Evolutionary conservation across 345 rosid genomes (phyloP).

Genomic region (Gossypium australe): DNA sequence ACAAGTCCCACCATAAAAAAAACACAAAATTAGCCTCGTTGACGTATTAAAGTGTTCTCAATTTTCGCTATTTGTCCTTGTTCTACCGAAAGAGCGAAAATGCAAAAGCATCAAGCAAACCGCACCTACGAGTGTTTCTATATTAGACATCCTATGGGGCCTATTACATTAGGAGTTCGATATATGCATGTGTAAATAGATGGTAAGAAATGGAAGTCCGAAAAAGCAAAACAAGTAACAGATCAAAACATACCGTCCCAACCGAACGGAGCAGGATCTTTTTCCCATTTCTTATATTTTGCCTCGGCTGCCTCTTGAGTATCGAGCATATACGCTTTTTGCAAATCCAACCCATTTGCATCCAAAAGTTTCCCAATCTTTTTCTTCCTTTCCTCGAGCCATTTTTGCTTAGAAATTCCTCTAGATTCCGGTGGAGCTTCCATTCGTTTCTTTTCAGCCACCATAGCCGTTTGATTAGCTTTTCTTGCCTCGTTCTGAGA

Average conservation of each 20-base stretch:
- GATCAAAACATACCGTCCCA: slow-evolving; percentile 72
- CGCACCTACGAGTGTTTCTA: background rate
- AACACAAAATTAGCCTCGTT: slow-evolving; percentile 12
- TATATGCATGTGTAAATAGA: background rate
- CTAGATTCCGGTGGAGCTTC: slow-evolving; percentile 79
- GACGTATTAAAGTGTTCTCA: background rate
- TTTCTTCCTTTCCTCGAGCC: slow-evolving; percentile 85
- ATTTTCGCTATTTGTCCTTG: background rate
- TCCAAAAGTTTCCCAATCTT: slow-evolving; percentile 86
- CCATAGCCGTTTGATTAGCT: slow-evolving; percentile 83
- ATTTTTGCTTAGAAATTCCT: slow-evolving; percentile 88
- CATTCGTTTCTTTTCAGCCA: slow-evolving; percentile 84
- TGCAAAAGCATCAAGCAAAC: background rate
- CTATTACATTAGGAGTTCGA: background rate
- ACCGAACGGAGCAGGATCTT: slow-evolving; percentile 88
- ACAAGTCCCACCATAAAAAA: background rate
- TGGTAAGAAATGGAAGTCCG: background rate
- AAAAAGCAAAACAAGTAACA: background rate
- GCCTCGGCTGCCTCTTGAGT: slow-evolving; percentile 87
- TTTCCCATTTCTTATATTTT: slow-evolving; percentile 94
- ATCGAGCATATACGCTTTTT: slow-evolving; percentile 76
- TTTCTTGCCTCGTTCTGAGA: slow-evolving; percentile 80
- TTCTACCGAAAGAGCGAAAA: background rate
- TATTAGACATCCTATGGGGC: background rate
- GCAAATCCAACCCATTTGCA: slow-evolving; percentile 90